Percentiles rank a stretch among this genome's conserved stretches.
These are phyloP conservation scores for Arachnomyces sp. DNA, from an alignment of 2,329 filamentous ascomycete genomes.

Conservation along the genomic window DNA sequence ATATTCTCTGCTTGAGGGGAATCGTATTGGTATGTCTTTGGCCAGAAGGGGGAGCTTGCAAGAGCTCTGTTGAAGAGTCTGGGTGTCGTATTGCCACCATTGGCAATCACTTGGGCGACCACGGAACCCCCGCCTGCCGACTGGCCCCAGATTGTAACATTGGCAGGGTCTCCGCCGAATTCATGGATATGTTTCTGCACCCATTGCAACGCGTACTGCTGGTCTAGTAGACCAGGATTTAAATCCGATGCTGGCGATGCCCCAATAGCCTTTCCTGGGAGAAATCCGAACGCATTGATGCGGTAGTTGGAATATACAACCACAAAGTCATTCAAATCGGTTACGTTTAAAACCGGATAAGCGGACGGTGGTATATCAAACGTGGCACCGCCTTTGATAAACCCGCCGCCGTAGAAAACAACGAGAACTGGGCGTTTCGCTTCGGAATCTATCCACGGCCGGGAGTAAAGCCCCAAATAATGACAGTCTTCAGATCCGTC, in stretches of 20 bases:
- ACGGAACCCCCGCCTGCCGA: constrained; percentile 48
- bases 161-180: constrained; percentile 48
- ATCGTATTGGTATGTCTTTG: constrained; percentile 50
- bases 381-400: constrained; percentile 50
- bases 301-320: constrained; percentile 50
- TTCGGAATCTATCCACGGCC: constrained; percentile 42
- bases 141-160: constrained; percentile 51
- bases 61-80: constrained; percentile 45
- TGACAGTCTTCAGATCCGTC: constrained; percentile 55
- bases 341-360: constrained; percentile 53
- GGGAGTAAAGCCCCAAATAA: constrained; percentile 53
- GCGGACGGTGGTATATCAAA: constrained; percentile 50
- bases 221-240: constrained; percentile 48
- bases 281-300: constrained; percentile 51
- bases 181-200: constrained; percentile 45
- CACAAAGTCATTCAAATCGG: constrained; percentile 43
- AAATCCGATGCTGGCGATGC: constrained; percentile 39
- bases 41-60: constrained; percentile 51
- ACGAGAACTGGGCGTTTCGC: constrained; percentile 52
- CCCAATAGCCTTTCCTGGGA: constrained; percentile 44
- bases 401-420: constrained; percentile 55
- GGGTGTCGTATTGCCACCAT: constrained; percentile 34
- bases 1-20: constrained; percentile 44
- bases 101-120: constrained; percentile 47
- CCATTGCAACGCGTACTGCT: constrained; percentile 47